phyloP scores from a whole-genome alignment of 73 alveolate species.

The Tetrahymena malaccensis region DNA sequence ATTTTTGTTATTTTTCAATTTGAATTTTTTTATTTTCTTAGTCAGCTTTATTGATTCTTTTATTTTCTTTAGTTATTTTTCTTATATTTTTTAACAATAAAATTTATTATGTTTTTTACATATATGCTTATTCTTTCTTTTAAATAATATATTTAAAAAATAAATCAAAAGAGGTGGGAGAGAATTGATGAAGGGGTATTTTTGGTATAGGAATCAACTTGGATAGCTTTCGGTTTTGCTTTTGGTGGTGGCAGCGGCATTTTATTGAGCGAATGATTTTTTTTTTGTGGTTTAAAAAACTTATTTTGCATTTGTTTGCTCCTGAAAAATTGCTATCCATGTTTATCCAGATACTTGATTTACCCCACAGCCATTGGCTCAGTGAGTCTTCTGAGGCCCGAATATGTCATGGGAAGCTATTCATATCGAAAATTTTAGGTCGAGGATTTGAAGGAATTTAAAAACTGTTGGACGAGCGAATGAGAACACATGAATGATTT shows the following conservation, averaged over 20 bases:
- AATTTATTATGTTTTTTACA: background rate
- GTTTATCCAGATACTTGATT: background rate
- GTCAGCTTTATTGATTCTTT: too few species aligned
- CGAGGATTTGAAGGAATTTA: background rate
- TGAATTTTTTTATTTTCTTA: too few species aligned
- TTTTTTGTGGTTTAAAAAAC: background rate
- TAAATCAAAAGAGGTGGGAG: background rate
- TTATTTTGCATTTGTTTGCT: background rate
- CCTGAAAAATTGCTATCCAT: background rate
- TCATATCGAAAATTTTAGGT: background rate
- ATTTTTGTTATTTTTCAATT: too few species aligned
- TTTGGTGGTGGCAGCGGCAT: background rate
- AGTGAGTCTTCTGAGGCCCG: background rate
- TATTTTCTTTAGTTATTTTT: too few species aligned
- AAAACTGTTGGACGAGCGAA: conserved; percentile 1
- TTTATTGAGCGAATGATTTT: background rate
- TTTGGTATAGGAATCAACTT: background rate
- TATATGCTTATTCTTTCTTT: background rate
- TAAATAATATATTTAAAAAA: background rate
- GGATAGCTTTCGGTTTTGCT: background rate
- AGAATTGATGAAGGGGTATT: background rate
- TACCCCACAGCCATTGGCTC: conserved; percentile 1
- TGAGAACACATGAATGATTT: background rate
- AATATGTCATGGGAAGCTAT: background rate
- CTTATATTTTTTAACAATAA: background rate